Percentiles rank a stretch among this genome's conserved stretches.
Evolutionary conservation across 768 basidiomycete genomes (phyloP).

Genomic region (Symmetrospora coprosmae): DNA sequence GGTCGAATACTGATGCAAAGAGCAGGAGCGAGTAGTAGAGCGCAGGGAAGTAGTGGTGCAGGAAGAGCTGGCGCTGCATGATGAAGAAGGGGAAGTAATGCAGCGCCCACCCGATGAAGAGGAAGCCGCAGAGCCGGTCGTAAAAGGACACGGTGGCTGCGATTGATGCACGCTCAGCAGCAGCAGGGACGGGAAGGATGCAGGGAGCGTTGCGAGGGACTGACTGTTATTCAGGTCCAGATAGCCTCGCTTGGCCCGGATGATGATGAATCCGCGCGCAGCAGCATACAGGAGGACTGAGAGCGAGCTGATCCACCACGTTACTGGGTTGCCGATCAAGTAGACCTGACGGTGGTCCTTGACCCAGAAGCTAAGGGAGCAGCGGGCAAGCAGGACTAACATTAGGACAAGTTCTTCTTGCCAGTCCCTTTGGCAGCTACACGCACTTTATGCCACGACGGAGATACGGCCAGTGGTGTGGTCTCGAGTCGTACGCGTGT

Average conservation of each 20-base stretch:
- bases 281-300: conserved; percentile 54
- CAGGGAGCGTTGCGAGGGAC: conserved; percentile 31
- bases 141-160: conserved; percentile 81
- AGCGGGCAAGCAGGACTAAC: conserved; percentile 2
- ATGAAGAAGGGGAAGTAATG: conserved; percentile 97
- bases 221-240: conserved; percentile 81
- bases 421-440: neutral
- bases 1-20: conserved; percentile 63
- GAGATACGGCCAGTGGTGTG: conserved; percentile 75
- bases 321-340: conserved; percentile 79
- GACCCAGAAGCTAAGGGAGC: conserved; percentile 94
- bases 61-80: conserved; percentile 90
- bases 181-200: neutral
- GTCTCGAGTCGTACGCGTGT: conserved; percentile 90
- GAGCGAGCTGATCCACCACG: conserved; percentile 76
- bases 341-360: conserved; percentile 93
- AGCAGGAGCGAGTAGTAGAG: conserved; percentile 84
- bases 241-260: conserved; percentile 80
- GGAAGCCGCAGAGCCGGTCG: conserved; percentile 75
- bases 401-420: neutral
- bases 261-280: conserved; percentile 62
- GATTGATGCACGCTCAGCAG: neutral
- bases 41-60: conserved; percentile 96
- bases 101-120: conserved; percentile 76
- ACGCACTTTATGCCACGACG: conserved; percentile 76